These are phyloP conservation scores for Sungouiozyma ichnusensis DNA, from an alignment of 805 yeast species.

Conservation along the genomic window DNA sequence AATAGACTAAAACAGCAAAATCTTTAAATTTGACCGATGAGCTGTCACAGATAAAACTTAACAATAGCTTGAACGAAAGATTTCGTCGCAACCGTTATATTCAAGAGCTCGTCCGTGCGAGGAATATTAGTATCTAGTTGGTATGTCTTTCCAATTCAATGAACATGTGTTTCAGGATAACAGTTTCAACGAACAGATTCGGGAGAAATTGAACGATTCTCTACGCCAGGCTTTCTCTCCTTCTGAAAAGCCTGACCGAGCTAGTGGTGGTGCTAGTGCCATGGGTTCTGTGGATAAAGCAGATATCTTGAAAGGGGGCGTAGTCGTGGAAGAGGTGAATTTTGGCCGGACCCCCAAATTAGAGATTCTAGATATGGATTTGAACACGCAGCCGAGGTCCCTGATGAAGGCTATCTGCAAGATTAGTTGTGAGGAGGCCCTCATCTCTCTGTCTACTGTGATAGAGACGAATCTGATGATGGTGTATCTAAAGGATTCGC, in stretches of 20 bases:
- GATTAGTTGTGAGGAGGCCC: conserved; percentile 24
- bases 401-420: conserved; percentile 28
- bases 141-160: conserved; percentile 28
- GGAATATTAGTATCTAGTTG: too few relatives aligned
- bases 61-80: too few relatives aligned
- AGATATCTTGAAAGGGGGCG: conserved; percentile 21
- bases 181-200: conserved; percentile 23
- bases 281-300: background rate
- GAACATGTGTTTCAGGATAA: conserved; percentile 21
- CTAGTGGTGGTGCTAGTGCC: background rate
- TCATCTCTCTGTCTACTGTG: conserved; percentile 26
- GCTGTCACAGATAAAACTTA: too few relatives aligned
- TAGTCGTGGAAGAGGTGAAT: conserved; percentile 22
- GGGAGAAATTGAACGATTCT: conserved; percentile 19
- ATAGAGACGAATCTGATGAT: conserved; percentile 28
- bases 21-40: background rate
- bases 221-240: conserved; percentile 13
- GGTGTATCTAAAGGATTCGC: conserved; percentile 20
- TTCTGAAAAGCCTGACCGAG: background rate
- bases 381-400: conserved; percentile 25
- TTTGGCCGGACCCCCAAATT: conserved; percentile 24
- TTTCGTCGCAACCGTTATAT: too few relatives aligned
- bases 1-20: background rate
- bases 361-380: conserved; percentile 27
- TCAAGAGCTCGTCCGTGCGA: too few relatives aligned